Percentiles rank a stretch among this genome's conserved stretches.
phyloP scores from a whole-genome alignment of 2,329 filamentous ascomycete species.

The Beauveria rudraprayagi region DNA sequence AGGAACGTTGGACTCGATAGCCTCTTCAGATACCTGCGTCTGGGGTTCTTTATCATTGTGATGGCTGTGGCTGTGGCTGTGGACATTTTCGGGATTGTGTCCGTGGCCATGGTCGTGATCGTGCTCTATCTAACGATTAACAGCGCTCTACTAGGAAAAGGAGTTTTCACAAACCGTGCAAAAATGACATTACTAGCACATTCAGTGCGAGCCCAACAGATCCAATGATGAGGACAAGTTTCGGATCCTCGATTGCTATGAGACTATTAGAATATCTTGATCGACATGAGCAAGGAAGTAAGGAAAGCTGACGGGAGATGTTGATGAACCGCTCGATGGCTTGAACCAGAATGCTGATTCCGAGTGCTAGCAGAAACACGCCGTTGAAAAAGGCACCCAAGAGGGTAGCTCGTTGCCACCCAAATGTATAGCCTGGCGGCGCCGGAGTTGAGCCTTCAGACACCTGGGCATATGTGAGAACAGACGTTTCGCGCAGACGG shows the following conservation, averaged over 20 bases:
- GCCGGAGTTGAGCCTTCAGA: constrained; percentile 44
- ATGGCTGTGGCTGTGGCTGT: constrained; percentile 14
- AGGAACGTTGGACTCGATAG: neutral
- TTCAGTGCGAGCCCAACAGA: constrained; percentile 60
- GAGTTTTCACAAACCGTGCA: constrained; percentile 48
- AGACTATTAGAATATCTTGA: constrained; percentile 3
- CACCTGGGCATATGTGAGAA: constrained; percentile 32
- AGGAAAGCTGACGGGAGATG: constrained; percentile 36
- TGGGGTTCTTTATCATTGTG: neutral
- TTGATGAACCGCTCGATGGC: constrained; percentile 62
- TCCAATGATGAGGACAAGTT: constrained; percentile 61
- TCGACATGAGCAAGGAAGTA: neutral
- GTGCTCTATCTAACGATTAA: constrained; percentile 18
- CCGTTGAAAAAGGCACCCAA: constrained; percentile 77
- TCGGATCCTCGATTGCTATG: constrained; percentile 54
- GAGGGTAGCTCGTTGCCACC: constrained; percentile 68
- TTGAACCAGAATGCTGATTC: constrained; percentile 65
- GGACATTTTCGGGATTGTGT: neutral
- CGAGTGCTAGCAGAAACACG: constrained; percentile 63
- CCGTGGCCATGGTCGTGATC: constrained; percentile 14
- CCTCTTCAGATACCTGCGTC: neutral
- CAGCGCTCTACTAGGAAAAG: too few relatives aligned
- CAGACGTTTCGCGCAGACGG: neutral
- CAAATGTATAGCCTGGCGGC: constrained; percentile 50
- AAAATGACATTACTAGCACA: constrained; percentile 54